These are phyloP conservation scores for Luzula sylvatica DNA, from an alignment of 176 grass and related monocot genomes.

Conservation along the genomic window DNA sequence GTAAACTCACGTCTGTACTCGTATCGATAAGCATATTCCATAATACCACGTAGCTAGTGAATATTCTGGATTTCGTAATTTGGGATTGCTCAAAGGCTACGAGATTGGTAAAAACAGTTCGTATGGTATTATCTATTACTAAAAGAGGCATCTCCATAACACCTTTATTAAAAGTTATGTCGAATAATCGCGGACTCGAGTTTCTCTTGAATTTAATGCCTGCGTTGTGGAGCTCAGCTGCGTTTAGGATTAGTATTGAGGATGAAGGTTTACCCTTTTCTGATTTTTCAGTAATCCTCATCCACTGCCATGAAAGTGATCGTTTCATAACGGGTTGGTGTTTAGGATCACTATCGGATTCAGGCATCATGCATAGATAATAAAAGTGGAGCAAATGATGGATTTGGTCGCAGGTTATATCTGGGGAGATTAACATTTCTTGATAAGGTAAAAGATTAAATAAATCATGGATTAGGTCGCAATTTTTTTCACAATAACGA, in stretches of 20 bases:
- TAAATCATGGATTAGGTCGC: background rate
- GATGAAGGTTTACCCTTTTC: background rate
- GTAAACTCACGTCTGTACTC: constrained; percentile 18
- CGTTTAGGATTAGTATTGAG: constrained; percentile 16
- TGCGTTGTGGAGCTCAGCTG: constrained; percentile 25
- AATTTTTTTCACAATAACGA: background rate
- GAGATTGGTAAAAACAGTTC: constrained; percentile 20
- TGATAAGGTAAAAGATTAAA: background rate
- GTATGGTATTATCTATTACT: constrained; percentile 17
- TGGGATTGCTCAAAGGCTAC: constrained; percentile 40
- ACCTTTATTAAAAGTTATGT: background rate
- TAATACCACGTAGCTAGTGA: constrained; percentile 25
- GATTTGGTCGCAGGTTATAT: background rate
- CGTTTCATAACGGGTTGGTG: background rate
- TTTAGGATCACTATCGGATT: background rate
- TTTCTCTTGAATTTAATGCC: constrained; percentile 14
- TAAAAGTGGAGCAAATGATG: constrained; percentile 14
- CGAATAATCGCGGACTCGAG: background rate
- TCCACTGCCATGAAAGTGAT: background rate
- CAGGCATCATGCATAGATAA: background rate
- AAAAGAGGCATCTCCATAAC: constrained; percentile 36
- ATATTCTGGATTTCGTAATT: background rate
- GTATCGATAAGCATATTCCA: constrained; percentile 31
- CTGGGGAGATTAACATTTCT: background rate
- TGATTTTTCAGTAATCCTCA: background rate